Evolutionary conservation across 352 stramenopile genomes (phyloP), one percentile per base, ranked within the genome.

Genomic region (Globisporangium paroecandrum): DNA sequence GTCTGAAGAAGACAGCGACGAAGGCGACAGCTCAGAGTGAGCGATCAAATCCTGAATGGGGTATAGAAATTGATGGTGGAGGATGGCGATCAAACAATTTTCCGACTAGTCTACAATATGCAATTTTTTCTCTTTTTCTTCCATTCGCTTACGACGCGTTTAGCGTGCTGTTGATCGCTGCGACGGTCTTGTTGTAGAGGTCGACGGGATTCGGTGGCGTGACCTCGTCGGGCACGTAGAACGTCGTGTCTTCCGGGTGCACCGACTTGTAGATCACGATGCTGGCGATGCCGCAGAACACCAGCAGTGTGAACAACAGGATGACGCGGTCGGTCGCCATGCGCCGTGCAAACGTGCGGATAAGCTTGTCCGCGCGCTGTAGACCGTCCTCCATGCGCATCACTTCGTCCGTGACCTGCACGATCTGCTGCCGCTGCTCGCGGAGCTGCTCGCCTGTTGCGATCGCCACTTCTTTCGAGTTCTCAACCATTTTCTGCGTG

Each of bases 301-400:
- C 82, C 15, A 94, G 76, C 29, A 96, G 87, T 25, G 85, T 80
- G 58, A 93, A 85, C 43, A 94, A 73, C 56, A 94, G 66, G 62
- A 96, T 93, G 53, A 96, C 74, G 68, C 83, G 81, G 60, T 96
- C 83, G 18, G 88, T 94, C 13, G 86, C 87, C 86, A 94, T 94
- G 22, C 88, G 81, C 20, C 88, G 76, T 20, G 84, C 84, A 53
- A 96, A 94, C 12, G 85, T 87, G 25, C 85, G 82, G 32, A 96
- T 90, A 24, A 94, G 82, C 64, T 85, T 89, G 73, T 94, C 86
- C 34, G 88, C 88, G n/a, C 86, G 86, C 66, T 81, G 71, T 4
- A 96, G 65, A 46, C 75, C 85, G 72, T 94, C 85, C 38, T 96
- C 88, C 68, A 94, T 94, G 56, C 84, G 82, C 88, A 94, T 93